Evolutionary conservation across 23 red algal species (phyloP).

Genomic region (Gracilaria caudata): DNA sequence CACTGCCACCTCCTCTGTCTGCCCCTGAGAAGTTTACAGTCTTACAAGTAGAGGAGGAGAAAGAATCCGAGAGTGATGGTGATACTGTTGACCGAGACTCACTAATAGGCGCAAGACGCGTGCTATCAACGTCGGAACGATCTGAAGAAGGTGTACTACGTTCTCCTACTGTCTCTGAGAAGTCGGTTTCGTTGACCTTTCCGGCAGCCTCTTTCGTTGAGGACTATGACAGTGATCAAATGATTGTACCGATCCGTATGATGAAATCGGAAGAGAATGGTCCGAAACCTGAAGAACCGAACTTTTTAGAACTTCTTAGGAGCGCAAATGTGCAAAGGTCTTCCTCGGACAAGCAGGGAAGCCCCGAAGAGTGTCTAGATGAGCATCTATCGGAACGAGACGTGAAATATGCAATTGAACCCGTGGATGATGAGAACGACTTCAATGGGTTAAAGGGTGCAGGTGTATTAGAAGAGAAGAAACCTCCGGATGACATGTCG

Average conservation of each 20-base stretch:
- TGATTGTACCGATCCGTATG: slow-evolving; percentile 13
- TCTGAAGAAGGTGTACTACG: background rate
- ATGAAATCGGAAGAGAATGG: background rate
- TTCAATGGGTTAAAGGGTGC: background rate
- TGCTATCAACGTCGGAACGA: slow-evolving; percentile 10
- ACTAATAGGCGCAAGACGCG: slow-evolving; percentile 3
- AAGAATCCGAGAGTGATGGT: background rate
- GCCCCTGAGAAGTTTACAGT: background rate
- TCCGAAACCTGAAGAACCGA: background rate
- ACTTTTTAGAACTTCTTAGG: background rate
- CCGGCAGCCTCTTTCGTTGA: slow-evolving; percentile 9
- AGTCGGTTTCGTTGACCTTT: background rate
- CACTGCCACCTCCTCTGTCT: background rate
- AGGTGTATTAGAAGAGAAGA: background rate
- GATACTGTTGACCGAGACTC: slow-evolving; percentile 6
- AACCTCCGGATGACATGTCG: background rate
- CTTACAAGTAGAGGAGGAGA: background rate
- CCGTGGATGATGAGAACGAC: background rate
- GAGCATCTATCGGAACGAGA: background rate
- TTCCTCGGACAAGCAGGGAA: background rate
- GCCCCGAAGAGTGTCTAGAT: background rate
- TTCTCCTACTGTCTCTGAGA: slow-evolving; percentile 1
- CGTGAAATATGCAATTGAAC: background rate
- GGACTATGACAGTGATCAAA: slow-evolving; percentile 53
- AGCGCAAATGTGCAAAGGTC: background rate